phyloP scores from a whole-genome alignment of 164 flowering plant species.

The Annona cherimola region DNA sequence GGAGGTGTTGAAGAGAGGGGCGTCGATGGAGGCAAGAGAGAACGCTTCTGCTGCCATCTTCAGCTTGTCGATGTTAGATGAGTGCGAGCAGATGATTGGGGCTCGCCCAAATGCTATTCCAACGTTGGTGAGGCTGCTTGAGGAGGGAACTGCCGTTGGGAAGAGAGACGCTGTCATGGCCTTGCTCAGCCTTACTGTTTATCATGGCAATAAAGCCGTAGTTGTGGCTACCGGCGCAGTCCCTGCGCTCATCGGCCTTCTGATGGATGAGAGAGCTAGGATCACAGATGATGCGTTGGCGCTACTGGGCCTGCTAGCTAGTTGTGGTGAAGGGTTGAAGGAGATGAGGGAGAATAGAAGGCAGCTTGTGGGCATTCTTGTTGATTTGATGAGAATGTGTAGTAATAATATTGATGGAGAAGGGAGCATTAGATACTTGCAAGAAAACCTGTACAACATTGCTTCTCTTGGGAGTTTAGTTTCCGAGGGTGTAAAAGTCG shows the following conservation, averaged over 20 bases:
- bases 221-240: slow-evolving; percentile 83
- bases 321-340: slow-evolving; percentile 47
- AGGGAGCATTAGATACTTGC: no score
- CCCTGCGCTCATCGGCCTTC: slow-evolving; percentile 46
- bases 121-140: slow-evolving; percentile 70
- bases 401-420: no score
- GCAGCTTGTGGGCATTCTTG: slow-evolving; percentile 39
- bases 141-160: slow-evolving; percentile 72
- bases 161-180: slow-evolving; percentile 96
- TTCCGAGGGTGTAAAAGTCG: no score
- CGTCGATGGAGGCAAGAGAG: slow-evolving; percentile 73
- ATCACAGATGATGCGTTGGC: slow-evolving; percentile 65
- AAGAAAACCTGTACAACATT: no score
- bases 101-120: slow-evolving; percentile 75
- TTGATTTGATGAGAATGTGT: slow-evolving; percentile 57
- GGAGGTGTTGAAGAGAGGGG: slow-evolving; percentile 71
- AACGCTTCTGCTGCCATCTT: slow-evolving; percentile 96
- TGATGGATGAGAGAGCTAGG: slow-evolving; percentile 63
- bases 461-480: no score
- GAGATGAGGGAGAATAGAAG: slow-evolving; percentile 41
- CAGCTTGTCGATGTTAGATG: slow-evolving; percentile 79
- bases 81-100: slow-evolving; percentile 84
- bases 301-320: slow-evolving; percentile 41
- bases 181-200: slow-evolving; percentile 74
- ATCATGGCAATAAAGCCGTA: slow-evolving; percentile 81